Evolutionary conservation across 352 stramenopile genomes (phyloP).

Genomic region (Phytopythium helicoides): DNA sequence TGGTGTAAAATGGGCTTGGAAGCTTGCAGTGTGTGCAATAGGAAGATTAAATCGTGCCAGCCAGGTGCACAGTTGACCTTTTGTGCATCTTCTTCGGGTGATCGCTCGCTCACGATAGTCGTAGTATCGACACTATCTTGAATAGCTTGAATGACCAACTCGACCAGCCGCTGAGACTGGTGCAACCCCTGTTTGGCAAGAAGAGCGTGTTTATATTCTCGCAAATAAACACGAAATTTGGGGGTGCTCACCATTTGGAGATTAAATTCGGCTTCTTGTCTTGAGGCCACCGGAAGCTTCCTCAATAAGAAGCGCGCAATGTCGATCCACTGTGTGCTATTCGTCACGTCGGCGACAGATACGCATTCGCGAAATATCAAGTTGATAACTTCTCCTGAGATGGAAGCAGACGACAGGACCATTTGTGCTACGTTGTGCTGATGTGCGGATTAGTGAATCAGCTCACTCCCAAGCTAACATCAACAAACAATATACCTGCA

Average conservation of each 20-base stretch:
- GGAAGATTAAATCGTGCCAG: conserved; percentile 59
- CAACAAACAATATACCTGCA: conserved; percentile 34
- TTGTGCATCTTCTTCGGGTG: conserved; percentile 7
- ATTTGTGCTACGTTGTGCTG: conserved; percentile 50
- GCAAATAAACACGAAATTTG: background rate
- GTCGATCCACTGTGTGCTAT: conserved; percentile 45
- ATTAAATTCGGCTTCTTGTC: conserved; percentile 75
- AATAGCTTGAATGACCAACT: conserved; percentile 52
- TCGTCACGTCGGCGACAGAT: conserved; percentile 39
- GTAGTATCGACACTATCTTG: background rate
- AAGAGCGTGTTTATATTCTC: background rate
- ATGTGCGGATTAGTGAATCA: too few species aligned
- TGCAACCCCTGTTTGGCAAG: conserved; percentile 39
- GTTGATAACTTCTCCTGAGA: conserved; percentile 55
- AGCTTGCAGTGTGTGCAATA: conserved; percentile 71
- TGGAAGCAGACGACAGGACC: conserved; percentile 28
- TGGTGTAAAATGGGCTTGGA: conserved; percentile 82
- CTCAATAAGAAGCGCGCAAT: conserved; percentile 49
- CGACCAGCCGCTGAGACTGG: conserved; percentile 45
- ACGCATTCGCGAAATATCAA: conserved; percentile 64
- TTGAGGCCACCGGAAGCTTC: conserved; percentile 45
- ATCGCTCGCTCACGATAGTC: background rate
- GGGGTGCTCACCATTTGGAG: conserved; percentile 78
- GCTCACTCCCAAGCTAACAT: background rate
- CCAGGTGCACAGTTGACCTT: conserved; percentile 24